A percentile compares a stretch with the other conserved stretches of the same genome.
Evolutionary conservation across 2,329 filamentous ascomycete species (phyloP).

Genomic region (Xylaria hypoxylon): DNA sequence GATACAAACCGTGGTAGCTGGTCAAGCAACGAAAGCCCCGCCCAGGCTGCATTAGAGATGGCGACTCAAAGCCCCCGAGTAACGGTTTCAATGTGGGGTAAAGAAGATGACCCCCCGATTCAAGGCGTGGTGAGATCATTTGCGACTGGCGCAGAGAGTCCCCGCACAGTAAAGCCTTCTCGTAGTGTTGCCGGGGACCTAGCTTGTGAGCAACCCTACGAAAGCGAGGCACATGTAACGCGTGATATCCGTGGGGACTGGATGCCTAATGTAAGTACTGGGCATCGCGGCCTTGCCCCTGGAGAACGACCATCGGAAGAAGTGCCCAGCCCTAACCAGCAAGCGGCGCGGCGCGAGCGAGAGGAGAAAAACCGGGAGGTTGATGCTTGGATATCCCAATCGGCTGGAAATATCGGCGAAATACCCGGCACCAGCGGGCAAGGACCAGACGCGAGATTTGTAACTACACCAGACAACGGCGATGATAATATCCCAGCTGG

Average conservation of each 20-base stretch:
- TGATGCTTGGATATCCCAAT: constrained; percentile 60
- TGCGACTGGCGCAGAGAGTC: constrained; percentile 45
- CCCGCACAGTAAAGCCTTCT: constrained; percentile 52
- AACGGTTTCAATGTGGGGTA: constrained; percentile 67
- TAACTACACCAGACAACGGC: constrained; percentile 29
- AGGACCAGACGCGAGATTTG: constrained; percentile 33
- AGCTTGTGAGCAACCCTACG: constrained; percentile 42
- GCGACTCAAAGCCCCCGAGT: constrained; percentile 64
- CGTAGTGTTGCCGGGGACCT: constrained; percentile 56
- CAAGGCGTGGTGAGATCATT: constrained; percentile 58
- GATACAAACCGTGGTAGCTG: constrained; percentile 62
- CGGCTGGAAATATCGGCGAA: constrained; percentile 39
- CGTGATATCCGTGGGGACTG: constrained; percentile 59
- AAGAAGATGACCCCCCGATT: constrained; percentile 52
- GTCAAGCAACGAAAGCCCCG: constrained; percentile 63
- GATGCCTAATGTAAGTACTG: constrained; percentile 54
- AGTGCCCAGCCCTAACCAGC: constrained; percentile 62
- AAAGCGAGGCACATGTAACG: constrained; percentile 42
- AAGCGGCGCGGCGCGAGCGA: constrained; percentile 55
- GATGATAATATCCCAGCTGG: constrained; percentile 56
- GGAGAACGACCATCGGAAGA: constrained; percentile 58
- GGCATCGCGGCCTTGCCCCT: constrained; percentile 62
- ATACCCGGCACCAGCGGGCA: constrained; percentile 19
- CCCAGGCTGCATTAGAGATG: constrained; percentile 56
- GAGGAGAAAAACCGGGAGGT: constrained; percentile 63